Conservation (phyloP, 371 early-diverging fungal species). For the Nematocida parisii region DNA sequence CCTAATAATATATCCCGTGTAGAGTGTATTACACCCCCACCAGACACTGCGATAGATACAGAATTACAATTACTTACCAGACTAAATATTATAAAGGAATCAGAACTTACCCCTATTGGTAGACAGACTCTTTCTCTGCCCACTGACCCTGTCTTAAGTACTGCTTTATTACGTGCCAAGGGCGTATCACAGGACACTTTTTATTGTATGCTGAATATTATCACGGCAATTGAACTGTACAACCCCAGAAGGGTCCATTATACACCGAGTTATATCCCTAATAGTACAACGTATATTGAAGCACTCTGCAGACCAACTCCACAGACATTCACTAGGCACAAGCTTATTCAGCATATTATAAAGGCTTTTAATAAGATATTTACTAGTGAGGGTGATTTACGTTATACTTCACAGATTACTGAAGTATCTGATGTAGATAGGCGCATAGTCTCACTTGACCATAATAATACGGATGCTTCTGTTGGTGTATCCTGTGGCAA, state of each 20-base stretch:
- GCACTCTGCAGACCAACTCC: not conserved
- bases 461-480: not conserved
- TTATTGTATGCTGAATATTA: not conserved
- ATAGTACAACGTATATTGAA: constrained; percentile 18
- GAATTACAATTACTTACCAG: constrained; percentile 11
- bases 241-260: not conserved
- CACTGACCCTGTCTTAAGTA: constrained; percentile 23
- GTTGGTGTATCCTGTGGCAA: not conserved
- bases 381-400: not conserved
- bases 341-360: not conserved
- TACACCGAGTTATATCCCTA: not conserved
- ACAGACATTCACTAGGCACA: not conserved
- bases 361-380: not conserved
- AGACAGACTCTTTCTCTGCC: constrained; percentile 9
- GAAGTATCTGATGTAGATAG: too few relatives aligned
- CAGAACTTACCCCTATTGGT: constrained; percentile 22
- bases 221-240: not conserved
- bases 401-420: not conserved
- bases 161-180: not conserved
- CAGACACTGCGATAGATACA: not conserved
- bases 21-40: constrained; percentile 23
- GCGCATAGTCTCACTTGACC: not conserved
- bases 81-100: not conserved
- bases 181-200: not conserved
- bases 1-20: constrained; percentile 11